Percentiles rank a stretch among this genome's conserved stretches.
These are phyloP conservation scores for Cucumis melo DNA, from an alignment of 306 rosid genomes.

Conservation along the genomic window DNA sequence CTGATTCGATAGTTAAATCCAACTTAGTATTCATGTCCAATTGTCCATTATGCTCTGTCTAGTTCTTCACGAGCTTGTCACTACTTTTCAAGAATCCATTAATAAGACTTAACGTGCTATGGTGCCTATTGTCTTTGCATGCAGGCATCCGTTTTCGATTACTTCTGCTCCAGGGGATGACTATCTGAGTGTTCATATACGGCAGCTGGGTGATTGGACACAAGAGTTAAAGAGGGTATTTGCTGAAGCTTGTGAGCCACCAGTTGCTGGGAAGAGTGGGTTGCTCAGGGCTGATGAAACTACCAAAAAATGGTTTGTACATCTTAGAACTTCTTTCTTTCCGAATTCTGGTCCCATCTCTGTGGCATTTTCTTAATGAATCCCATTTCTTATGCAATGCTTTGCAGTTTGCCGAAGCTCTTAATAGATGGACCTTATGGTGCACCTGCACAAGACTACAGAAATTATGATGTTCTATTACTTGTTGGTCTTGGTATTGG, in stretches of 20 bases:
- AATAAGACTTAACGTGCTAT: not conserved
- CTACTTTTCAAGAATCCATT: not conserved
- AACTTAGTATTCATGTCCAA: not conserved
- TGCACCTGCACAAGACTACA: constrained; percentile 92
- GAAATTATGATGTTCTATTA: constrained; percentile 78
- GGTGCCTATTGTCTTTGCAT: not conserved
- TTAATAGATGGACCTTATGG: constrained; percentile 97
- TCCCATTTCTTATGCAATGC: constrained; percentile 6
- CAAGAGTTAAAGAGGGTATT: constrained; percentile 90
- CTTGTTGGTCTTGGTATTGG: constrained; percentile 98
- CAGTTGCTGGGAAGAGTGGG: constrained; percentile 92
- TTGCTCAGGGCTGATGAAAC: constrained; percentile 96
- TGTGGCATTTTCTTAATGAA: not conserved
- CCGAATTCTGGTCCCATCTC: not conserved
- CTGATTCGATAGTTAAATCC: not conserved
- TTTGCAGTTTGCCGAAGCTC: constrained; percentile 76
- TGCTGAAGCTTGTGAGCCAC: constrained; percentile 85
- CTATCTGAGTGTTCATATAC: constrained; percentile 91
- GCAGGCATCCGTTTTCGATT: constrained; percentile 98
- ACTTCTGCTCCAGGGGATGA: constrained; percentile 99
- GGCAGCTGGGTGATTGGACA: constrained; percentile 99
- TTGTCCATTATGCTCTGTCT: not conserved
- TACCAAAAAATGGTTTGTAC: constrained; percentile 62
- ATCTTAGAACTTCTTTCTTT: not conserved
- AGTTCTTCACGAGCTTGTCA: not conserved